A percentile compares a stretch with the other conserved stretches of the same genome.
Evolutionary conservation across 164 flowering plant genomes (phyloP).

Genomic region (Vitis amurensis): DNA sequence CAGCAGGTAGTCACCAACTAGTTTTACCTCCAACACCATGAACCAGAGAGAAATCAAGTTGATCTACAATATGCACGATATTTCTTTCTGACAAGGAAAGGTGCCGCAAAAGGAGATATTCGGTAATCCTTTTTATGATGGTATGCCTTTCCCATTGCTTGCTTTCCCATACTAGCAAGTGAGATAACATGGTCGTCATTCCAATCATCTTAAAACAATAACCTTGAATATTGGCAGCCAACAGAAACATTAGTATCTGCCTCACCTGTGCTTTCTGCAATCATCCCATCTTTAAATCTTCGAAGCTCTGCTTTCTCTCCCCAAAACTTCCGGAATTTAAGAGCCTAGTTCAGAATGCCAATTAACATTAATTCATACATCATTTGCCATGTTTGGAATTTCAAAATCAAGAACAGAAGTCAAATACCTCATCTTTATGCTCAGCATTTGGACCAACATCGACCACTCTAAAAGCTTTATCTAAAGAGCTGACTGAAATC

Average conservation of each 20-base stretch:
- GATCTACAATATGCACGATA: constrained; percentile 57
- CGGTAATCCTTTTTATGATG: constrained; percentile 65
- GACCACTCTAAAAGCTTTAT: constrained; percentile 65
- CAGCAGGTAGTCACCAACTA: background rate
- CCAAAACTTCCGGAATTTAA: constrained; percentile 81
- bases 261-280: constrained; percentile 88
- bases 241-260: constrained; percentile 8
- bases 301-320: constrained; percentile 90
- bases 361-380: constrained; percentile 6
- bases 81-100: constrained; percentile 60
- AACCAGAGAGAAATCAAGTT: constrained; percentile 82
- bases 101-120: constrained; percentile 64
- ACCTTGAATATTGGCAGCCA: background rate
- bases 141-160: constrained; percentile 79
- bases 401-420: constrained; percentile 1
- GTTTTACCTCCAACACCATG: constrained; percentile 56
- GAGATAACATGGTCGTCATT: constrained; percentile 9
- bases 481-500: constrained; percentile 50
- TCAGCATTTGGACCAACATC: constrained; percentile 89
- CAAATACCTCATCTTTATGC: constrained; percentile 74
- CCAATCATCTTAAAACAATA: background rate
- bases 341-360: constrained; percentile 38
- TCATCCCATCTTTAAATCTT: constrained; percentile 79
- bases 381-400: background rate
- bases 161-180: constrained; percentile 71